Evolutionary conservation across 495 filamentous ascomycete species (phyloP).

Genomic region (Aspergillus incahuasiensis): DNA sequence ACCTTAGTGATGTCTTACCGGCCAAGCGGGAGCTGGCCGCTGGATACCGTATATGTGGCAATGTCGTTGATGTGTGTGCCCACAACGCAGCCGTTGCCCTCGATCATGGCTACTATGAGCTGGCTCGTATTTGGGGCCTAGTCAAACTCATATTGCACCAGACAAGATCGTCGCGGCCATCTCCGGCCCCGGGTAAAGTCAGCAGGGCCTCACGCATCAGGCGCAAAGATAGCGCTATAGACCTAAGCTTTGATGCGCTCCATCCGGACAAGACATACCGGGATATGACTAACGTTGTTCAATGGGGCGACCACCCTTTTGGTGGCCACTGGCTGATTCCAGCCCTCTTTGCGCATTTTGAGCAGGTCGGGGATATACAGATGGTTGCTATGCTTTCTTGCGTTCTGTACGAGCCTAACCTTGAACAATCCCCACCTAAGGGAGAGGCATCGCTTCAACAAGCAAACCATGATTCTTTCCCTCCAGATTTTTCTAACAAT

Average conservation of each 20-base stretch:
- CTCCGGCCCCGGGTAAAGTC: conserved; percentile 50
- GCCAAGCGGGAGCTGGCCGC: conserved; percentile 70
- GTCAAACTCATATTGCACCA: conserved; percentile 71
- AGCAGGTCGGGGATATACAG: conserved; percentile 74
- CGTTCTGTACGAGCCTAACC: conserved; percentile 66
- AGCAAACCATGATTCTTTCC: conserved; percentile 25
- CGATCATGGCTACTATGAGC: conserved; percentile 65
- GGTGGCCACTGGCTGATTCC: conserved; percentile 68
- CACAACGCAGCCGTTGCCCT: conserved; percentile 78
- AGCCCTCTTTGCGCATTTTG: conserved; percentile 66
- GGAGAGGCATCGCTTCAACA: conserved; percentile 14
- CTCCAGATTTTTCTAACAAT: conserved; percentile 30
- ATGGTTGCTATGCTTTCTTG: conserved; percentile 96
- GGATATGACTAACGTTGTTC: conserved; percentile 49
- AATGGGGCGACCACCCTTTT: conserved; percentile 82
- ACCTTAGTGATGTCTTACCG: conserved; percentile 63
- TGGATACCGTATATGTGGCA: conserved; percentile 79
- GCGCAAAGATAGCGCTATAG: conserved; percentile 31
- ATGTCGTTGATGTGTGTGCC: conserved; percentile 69
- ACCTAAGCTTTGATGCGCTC: conserved; percentile 29
- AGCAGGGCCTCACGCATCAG: conserved; percentile 37
- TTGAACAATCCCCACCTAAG: conserved; percentile 15
- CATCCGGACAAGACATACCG: conserved; percentile 9
- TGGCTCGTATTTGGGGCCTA: conserved; percentile 82
- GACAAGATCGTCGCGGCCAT: conserved; percentile 51